Conservation (phyloP, 139 green algal genomes). For the Picochlorum sp. region DNA sequence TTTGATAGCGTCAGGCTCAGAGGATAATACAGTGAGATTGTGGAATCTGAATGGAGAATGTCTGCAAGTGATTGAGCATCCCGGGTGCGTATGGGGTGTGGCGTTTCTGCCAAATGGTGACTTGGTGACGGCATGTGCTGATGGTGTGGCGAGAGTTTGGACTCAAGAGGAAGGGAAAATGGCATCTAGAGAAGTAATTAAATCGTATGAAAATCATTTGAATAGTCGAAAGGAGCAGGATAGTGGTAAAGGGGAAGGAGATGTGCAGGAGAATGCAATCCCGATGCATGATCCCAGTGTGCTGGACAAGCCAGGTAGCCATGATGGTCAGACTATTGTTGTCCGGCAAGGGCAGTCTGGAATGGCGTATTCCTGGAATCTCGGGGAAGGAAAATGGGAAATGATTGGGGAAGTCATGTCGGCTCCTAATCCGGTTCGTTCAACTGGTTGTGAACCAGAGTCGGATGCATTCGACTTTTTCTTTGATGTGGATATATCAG, state of each 20-base stretch:
- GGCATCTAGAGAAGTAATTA: slow-evolving; percentile 22
- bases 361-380: slow-evolving; percentile 71
- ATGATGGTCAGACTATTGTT: slow-evolving; percentile 53
- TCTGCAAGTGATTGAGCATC: slow-evolving; percentile 57
- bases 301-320: slow-evolving; percentile 35
- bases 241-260: not conserved
- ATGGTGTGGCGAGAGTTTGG: slow-evolving; percentile 71
- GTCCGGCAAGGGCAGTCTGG: slow-evolving; percentile 54
- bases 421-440: slow-evolving; percentile 7
- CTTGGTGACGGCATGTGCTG: slow-evolving; percentile 74
- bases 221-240: not conserved
- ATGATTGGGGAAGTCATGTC: slow-evolving; percentile 78
- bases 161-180: slow-evolving; percentile 17
- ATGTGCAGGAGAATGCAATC: slow-evolving; percentile 37
- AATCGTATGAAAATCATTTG: slow-evolving; percentile 6
- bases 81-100: slow-evolving; percentile 82
- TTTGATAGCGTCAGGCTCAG: slow-evolving; percentile 58
- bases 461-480: slow-evolving; percentile 76
- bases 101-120: slow-evolving; percentile 60
- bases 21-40: slow-evolving; percentile 77
- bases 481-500: slow-evolving; percentile 90
- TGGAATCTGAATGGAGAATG: slow-evolving; percentile 51
- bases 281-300: slow-evolving; percentile 41
- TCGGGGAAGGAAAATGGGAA: slow-evolving; percentile 59
- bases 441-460: slow-evolving; percentile 14